phyloP scores from a whole-genome alignment of 2,329 filamentous ascomycete genomes.

The Eurotiales sp. region DNA sequence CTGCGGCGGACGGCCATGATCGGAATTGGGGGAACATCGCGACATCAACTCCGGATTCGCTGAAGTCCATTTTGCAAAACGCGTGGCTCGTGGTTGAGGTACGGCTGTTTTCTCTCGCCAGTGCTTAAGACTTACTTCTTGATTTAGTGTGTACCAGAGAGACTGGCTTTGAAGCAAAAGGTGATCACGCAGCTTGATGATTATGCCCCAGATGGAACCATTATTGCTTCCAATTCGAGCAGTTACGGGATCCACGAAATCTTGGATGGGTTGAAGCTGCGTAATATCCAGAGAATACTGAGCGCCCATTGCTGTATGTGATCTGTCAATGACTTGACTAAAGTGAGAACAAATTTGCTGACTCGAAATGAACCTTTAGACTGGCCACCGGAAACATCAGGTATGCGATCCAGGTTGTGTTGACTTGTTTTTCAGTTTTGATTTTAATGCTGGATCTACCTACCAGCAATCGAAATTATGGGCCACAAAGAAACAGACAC shows the following conservation, averaged over 20 bases:
- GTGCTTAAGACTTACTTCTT: background rate
- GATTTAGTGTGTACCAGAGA: conserved; percentile 44
- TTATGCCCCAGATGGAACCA: conserved; percentile 31
- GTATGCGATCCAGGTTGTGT: conserved; percentile 15
- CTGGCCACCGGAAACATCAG: conserved; percentile 38
- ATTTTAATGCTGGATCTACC: background rate
- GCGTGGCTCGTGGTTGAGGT: conserved; percentile 38
- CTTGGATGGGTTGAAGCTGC: conserved; percentile 33
- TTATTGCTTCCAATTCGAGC: conserved; percentile 48
- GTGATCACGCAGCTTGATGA: conserved; percentile 40
- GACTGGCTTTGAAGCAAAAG: conserved; percentile 38
- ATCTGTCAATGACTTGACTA: conserved; percentile 16
- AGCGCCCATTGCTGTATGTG: conserved; percentile 43
- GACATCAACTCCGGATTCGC: conserved; percentile 17
- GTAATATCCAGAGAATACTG: conserved; percentile 33
- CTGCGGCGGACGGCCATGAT: conserved; percentile 7
- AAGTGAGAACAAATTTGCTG: background rate
- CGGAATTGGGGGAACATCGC: conserved; percentile 24
- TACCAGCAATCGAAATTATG: conserved; percentile 38
- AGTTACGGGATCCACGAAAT: conserved; percentile 46
- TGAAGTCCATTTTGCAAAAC: conserved; percentile 22
- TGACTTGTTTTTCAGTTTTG: background rate
- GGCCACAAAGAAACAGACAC: conserved; percentile 31
- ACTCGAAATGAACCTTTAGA: conserved; percentile 21
- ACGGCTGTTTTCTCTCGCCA: background rate